Percentiles rank a stretch among this genome's conserved stretches.
Conservation (phyloP, 805 yeast species). For the Cyberlindnera mississippiensis region DNA sequence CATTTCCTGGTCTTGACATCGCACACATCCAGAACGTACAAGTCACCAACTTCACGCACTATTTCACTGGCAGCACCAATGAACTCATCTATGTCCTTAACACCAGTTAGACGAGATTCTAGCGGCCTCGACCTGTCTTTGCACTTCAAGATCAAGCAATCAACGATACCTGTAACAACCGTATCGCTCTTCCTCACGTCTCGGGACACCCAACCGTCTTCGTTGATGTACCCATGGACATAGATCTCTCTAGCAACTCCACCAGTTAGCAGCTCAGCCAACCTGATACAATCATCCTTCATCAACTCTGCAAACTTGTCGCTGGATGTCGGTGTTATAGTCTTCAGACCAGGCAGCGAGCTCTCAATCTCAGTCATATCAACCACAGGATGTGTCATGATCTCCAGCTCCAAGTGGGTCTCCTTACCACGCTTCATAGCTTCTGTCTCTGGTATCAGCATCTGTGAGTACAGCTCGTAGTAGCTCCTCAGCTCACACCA, state of each 20-base stretch:
- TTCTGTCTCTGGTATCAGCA: conserved; percentile 31
- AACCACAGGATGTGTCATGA: conserved; percentile 36
- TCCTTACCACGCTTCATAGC: conserved; percentile 45
- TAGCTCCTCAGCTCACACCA: conserved; percentile 68
- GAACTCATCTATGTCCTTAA: conserved; percentile 14
- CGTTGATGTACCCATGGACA: conserved; percentile 32
- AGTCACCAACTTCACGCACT: conserved; percentile 16
- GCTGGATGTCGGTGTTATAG: conserved; percentile 1
- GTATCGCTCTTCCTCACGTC: conserved; percentile 30
- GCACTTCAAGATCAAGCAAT: conserved; percentile 36
- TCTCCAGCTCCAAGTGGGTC: conserved; percentile 47
- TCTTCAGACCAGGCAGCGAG: conserved; percentile 1
- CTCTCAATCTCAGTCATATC: conserved; percentile 6
- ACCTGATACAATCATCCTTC: conserved; percentile 40
- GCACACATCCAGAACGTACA: conserved; percentile 32
- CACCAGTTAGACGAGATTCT: not conserved
- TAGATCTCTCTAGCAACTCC: conserved; percentile 63
- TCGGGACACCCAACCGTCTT: conserved; percentile 7
- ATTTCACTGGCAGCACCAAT: conserved; percentile 9
- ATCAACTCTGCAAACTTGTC: conserved; percentile 32
- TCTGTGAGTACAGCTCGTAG: conserved; percentile 48
- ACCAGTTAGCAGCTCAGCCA: conserved; percentile 37
- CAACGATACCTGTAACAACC: conserved; percentile 63
- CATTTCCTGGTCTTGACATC: conserved; percentile 62
- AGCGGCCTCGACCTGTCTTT: conserved; percentile 10